Base-by-base conservation (phyloP, 306 rosid species). In the Cicer judaicum region DNA sequence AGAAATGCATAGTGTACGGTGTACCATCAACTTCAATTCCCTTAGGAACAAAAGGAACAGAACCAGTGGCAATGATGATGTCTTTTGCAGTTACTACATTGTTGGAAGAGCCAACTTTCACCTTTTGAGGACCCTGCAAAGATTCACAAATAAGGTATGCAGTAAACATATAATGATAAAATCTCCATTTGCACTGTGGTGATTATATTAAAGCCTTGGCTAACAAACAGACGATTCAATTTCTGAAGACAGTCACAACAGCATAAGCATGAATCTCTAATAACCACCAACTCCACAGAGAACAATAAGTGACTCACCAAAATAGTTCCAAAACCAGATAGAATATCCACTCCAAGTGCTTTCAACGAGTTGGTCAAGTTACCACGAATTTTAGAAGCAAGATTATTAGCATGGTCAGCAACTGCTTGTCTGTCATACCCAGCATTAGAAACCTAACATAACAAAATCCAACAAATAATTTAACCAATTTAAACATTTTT, bases 331-430 rank as follows among this genome's bases (percentile, higher is more conserved):
- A 88, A 83, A 78, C 99, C 99, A 16, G 95, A 84, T 53, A 94
- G 82, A 77, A 94, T 90, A 72, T 94, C 97, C 70, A 94, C 99
- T 80, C 99, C 99, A 71, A 94, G 86, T 43, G 97, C 96, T 75
- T 90, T 94, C 82, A 94, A 76, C 44, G 97, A 94, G 87, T 87
- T 94, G 62, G 97, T 94, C 85, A 94, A 85, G 70, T 88, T 92
- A 70, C 67, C 76, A n/a, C 99, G 96, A 55, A 94, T 94, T 90
- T 94, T 92, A 0, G 92, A 66, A 68, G 99, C 99, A 80, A 94
- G 99, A 82, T 94, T 94, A 67, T 89, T 92, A 52, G 99, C 99
- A 84, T 94, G 99, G 68, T 94, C 96, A 55, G 99, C 99, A 10
- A 94, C 97, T 71, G 90, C 99, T 81, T 94, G 96, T 82, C 99